Evolutionary conservation across 2,329 filamentous ascomycete genomes (phyloP), one percentile per base, ranked within the genome.

Genomic region (Diaporthe amygdali): DNA sequence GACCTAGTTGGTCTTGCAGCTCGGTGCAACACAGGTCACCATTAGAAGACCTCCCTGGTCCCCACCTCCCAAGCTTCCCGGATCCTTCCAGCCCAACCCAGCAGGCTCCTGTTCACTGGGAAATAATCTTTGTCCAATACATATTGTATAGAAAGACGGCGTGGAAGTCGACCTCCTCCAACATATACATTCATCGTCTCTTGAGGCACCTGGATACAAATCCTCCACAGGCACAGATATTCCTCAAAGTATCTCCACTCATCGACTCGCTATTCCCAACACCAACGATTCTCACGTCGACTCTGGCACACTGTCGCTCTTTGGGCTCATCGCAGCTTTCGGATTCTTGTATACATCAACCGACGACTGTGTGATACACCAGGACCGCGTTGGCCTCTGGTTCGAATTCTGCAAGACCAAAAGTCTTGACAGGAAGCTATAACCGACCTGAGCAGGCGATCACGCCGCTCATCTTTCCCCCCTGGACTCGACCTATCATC

Each of bases 41-140:
- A 68, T 66, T 73, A 73, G 69, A 73, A 71, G 71, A 73, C 69
- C 69, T 71, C 68, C 71, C 69, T 63, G 71, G 71, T 69, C 71
- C 69, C 71, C 69, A 67, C 70, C 71, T 63, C 63, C 70, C 71
- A 68, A 68, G 66, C 69, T 73, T 56, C 71, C 51, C 66, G 66
- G 69, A 68, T 68, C 49, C 56, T 68, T 49, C 71, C 71, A 73
- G 64, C 51, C 67, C 71, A 73, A 68, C 67, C 69, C 59, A 55
- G 41, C 69, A 67, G 66, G 17, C 54, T 67, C 54, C 47, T 55
- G 37, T 41, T 22, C 66, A 67, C 68, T 68, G 71, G 52, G 59
- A 54, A 70, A 30, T 47, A 32, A 32, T 27, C 51, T 56, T 44
- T 55, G 32, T 68, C 59, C 66, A 59, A 41, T 59, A 64, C 41